A percentile compares a stretch with the other conserved stretches of the same genome.
Conservation (phyloP, 352 stramenopile genomes). For the Peronospora farinosa region DNA sequence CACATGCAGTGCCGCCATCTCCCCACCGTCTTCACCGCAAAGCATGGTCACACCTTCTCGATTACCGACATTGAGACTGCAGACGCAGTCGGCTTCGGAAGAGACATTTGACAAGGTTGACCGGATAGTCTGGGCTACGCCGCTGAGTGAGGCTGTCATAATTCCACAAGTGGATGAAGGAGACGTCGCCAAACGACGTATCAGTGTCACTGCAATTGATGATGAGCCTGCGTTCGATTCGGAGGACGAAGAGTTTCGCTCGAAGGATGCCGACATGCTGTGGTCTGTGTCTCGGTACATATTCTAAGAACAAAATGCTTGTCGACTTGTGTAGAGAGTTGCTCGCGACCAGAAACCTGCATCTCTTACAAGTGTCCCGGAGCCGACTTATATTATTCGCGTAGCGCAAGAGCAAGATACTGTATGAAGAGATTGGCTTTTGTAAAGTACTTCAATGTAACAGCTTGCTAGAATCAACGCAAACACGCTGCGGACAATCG, state of each 20-base stretch:
- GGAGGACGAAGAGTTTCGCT: slow-evolving; percentile 49
- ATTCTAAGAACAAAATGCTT: slow-evolving; percentile 30
- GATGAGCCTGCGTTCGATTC: slow-evolving; percentile 30
- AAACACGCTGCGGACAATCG: slow-evolving; percentile 13
- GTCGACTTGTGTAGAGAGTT: slow-evolving; percentile 10
- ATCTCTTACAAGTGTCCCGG: slow-evolving; percentile 2
- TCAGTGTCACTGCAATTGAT: slow-evolving; percentile 28
- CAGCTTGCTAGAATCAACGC: slow-evolving; percentile 14
- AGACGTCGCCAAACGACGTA: slow-evolving; percentile 18
- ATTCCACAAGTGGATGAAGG: slow-evolving; percentile 29
- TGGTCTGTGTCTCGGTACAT: slow-evolving; percentile 52
- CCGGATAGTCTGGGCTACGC: slow-evolving; percentile 30
- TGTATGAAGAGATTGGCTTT: slow-evolving; percentile 19
- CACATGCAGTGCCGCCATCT: slow-evolving; percentile 63
- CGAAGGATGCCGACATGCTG: slow-evolving; percentile 51
- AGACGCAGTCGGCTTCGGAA: slow-evolving; percentile 27
- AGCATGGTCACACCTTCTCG: slow-evolving; percentile 26
- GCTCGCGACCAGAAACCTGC: slow-evolving; percentile 5
- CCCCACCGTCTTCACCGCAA: slow-evolving; percentile 38
- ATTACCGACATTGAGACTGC: slow-evolving; percentile 23
- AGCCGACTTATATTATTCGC: slow-evolving; percentile 28
- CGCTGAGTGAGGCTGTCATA: slow-evolving; percentile 29
- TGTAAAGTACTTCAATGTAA: slow-evolving; percentile 25
- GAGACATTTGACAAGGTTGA: slow-evolving; percentile 30
- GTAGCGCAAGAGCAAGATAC: slow-evolving; percentile 14